Evolutionary conservation across 2,329 filamentous ascomycete species (phyloP).

Genomic region (Venturia effusa): DNA sequence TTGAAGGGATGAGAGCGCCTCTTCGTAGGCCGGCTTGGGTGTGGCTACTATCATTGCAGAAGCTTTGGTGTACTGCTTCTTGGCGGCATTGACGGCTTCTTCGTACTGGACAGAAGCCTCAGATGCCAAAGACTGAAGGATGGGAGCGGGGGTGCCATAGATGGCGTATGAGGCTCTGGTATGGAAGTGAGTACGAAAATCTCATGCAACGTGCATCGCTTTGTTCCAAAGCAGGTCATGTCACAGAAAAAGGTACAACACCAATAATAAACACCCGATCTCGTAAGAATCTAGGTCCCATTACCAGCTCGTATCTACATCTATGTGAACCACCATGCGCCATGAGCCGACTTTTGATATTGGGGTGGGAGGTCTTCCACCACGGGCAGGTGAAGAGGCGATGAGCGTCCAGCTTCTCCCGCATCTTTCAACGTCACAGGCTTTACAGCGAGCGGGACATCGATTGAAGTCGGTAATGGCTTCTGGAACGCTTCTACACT

Average conservation of each 20-base stretch:
- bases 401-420: background rate
- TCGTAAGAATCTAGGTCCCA: slow-evolving; percentile 2
- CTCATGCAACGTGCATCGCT: background rate
- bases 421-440: background rate
- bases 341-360: background rate
- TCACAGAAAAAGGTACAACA: background rate
- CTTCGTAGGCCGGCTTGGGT: slow-evolving; percentile 56
- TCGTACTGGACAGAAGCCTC: slow-evolving; percentile 48
- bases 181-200: background rate
- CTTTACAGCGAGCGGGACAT: background rate
- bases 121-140: slow-evolving; percentile 35
- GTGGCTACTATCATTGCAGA: slow-evolving; percentile 59
- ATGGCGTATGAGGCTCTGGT: slow-evolving; percentile 43
- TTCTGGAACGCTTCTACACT: background rate
- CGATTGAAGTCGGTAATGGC: background rate
- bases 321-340: background rate
- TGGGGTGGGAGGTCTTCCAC: background rate
- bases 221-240: background rate
- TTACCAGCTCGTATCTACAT: background rate
- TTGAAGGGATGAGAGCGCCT: slow-evolving; percentile 58
- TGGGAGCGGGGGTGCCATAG: slow-evolving; percentile 39
- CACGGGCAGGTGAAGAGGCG: background rate
- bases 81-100: slow-evolving; percentile 53
- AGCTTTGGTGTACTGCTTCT: slow-evolving; percentile 55
- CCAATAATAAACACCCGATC: background rate